Base-by-base conservation (phyloP, 1,139 yeast species). In the Kodamaea fungicola region DNA sequence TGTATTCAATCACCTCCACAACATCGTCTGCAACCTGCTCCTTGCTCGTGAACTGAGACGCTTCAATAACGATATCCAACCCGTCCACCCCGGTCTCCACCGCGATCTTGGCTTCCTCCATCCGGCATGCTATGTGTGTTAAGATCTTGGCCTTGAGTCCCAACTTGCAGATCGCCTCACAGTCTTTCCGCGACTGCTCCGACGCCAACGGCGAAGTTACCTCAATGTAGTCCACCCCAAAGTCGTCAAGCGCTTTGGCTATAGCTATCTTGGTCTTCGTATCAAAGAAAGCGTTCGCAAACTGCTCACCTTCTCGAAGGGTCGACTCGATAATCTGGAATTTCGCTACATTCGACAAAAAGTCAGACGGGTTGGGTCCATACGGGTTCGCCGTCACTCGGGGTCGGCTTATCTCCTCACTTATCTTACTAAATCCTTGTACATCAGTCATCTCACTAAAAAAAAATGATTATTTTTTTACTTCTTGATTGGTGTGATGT, bases 51-150 rank as follows among this genome's bases (percentile, higher is more conserved):
- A 76, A 76, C 48, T 71, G 76, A 8, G 80, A 74, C 6, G 81
- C 75, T 37, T 80, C 81, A 50, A 76, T 76, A 36, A 76, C 78
- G 33, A 76, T 78, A 56, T 76, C 78, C 36, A 76, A 80, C 39
- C 81, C 81, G 49, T 76, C 80, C 40, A 75, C 80, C 37, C 81
- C 81, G 22, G 80, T 75, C 46, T 75, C 79, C 24, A 74, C 80
- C 0, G 81, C 81, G 33, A 74, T 74, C 45, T 64, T 62, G 25
- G 80, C 81, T 51, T 76, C 81, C 47, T 73, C 77, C 80, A 76
- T 75, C 54, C 75, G 79, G 56, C 81, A 76, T 57, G 80, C 64
- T 43, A 76, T 75, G 48, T 76, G 81, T 35, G 80, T 75, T 51
- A 76, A 68, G 36, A 75, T 71, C 58, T 76, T 76, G 37, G 80